Evolutionary conservation across 805 yeast genomes (phyloP), one percentile per base, ranked within the genome.

Genomic region (Metschnikowia kofuensis): DNA sequence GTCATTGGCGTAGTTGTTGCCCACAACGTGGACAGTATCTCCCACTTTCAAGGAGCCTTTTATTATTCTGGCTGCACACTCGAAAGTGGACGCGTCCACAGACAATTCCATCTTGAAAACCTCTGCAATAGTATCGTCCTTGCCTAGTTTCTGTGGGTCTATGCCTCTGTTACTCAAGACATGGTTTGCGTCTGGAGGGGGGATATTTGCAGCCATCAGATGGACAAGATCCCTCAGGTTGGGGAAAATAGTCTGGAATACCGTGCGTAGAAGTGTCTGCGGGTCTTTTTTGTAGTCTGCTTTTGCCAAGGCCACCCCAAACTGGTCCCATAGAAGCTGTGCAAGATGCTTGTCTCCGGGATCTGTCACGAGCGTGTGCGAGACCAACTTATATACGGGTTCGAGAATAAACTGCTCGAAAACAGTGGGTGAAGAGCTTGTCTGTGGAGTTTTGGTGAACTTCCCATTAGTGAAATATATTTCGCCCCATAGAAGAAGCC

Each of bases 341-440:
- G 75, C 61, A 14, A 89, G 61, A 0, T 68, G 7, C 5, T 52
- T 47, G 3, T 57, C 59, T 5, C 66, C 63, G 2, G 78, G 66
- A 14, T 78, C 77, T 34, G 77, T 72, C 0, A 89, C 74, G 10
- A 92, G 60, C 0, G 87, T 73, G 43, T 79, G 75, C 0, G 89
- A 74, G 35, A 84, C 67, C 8, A 91, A 62, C 62, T 92, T 91
- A 68, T 90, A 92, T 11, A 92, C 59, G 2, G 98, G 99, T 27
- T 80, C 82, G 8, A 90, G 67, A 7, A 94, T 75, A 56, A 89
- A 85, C 40, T 75, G 70, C 6, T 78, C 76, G 63, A 92, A 87
- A 1, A 89, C 63, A 45, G 80, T 37, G 30, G 47, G 35, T 57
- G 68, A 38, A 42, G 51, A 31, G 45, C 52, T 32, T 50, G 29